Conservation (phyloP, 2,329 filamentous ascomycete genomes). For the Hirsutella minnesotensis region DNA sequence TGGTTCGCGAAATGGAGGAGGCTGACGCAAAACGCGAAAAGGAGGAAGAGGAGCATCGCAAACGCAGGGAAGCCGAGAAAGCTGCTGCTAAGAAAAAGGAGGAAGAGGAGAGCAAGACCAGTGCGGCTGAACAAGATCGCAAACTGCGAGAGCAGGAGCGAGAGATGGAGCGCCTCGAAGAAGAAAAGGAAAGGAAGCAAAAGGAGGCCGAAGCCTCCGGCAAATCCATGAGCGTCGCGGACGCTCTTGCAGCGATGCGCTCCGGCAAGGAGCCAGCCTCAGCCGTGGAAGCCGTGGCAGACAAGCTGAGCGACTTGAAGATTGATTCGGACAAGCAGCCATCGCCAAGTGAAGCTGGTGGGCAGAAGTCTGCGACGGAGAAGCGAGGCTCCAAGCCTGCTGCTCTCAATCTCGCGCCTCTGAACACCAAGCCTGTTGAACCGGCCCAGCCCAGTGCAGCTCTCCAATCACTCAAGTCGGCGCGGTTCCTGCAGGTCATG, state of each 20-base stretch:
- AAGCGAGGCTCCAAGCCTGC: conserved; percentile 66
- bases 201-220: conserved; percentile 36
- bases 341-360: conserved; percentile 30
- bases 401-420: conserved; percentile 72
- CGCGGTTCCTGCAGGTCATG: conserved; percentile 74
- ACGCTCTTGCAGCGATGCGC: conserved; percentile 32
- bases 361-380: conserved; percentile 39
- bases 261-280: conserved; percentile 26
- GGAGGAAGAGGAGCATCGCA: conserved; percentile 32
- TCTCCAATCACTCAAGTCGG: conserved; percentile 84
- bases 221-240: conserved; percentile 36
- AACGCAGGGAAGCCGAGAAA: conserved; percentile 34
- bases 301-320: conserved; percentile 41
- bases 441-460: conserved; percentile 87
- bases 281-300: conserved; percentile 26
- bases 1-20: conserved; percentile 52
- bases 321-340: conserved; percentile 30
- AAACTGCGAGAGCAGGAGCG: conserved; percentile 62
- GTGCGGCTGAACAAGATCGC: conserved; percentile 45
- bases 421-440: conserved; percentile 77
- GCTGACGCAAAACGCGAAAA: conserved; percentile 37
- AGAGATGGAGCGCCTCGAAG: conserved; percentile 62
- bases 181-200: conserved; percentile 52
- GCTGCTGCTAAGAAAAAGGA: conserved; percentile 37
- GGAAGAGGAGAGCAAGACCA: conserved; percentile 28